Conservation (phyloP, 2,329 filamentous ascomycete genomes). For the Cladophialophora yegresii region DNA sequence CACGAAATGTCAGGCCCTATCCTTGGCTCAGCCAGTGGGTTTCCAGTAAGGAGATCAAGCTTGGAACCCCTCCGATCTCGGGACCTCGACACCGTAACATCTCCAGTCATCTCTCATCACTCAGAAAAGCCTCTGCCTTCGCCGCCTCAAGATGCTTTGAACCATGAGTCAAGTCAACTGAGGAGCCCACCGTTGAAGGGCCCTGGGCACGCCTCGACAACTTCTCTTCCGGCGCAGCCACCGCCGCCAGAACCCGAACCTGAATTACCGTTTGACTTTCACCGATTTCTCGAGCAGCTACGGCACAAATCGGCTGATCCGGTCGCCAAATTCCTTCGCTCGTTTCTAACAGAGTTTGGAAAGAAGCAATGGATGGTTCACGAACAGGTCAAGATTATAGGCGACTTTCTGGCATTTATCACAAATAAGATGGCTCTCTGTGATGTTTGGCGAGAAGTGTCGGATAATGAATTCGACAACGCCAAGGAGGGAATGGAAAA, state of each 20-base stretch:
- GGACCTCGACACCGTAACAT: slow-evolving; percentile 40
- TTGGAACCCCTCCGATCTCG: slow-evolving; percentile 66
- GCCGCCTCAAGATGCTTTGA: slow-evolving; percentile 37
- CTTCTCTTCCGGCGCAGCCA: slow-evolving; percentile 18
- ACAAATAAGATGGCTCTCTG: slow-evolving; percentile 97
- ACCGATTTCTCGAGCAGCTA: slow-evolving; percentile 92
- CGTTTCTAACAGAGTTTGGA: slow-evolving; percentile 89
- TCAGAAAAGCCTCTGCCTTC: slow-evolving; percentile 34
- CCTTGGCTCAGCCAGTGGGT: slow-evolving; percentile 65
- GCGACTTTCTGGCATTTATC: slow-evolving; percentile 94
- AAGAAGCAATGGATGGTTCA: slow-evolving; percentile 99
- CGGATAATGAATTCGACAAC: slow-evolving; percentile 97
- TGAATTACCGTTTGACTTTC: slow-evolving; percentile 90
- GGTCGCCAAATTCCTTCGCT: slow-evolving; percentile 91
- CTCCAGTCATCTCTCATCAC: slow-evolving; percentile 25
- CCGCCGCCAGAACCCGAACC: slow-evolving; percentile 80
- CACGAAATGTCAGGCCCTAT: slow-evolving; percentile 80
- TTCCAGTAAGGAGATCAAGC: slow-evolving; percentile 83
- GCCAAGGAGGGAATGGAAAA: slow-evolving; percentile 99
- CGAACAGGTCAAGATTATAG: slow-evolving; percentile 98
- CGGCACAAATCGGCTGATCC: slow-evolving; percentile 97
- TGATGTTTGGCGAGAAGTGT: slow-evolving; percentile 94
- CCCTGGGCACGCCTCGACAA: slow-evolving; percentile 14
- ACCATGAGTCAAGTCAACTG: slow-evolving; percentile 36
- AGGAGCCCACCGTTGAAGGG: slow-evolving; percentile 39